Evolutionary conservation across 176 grass and related monocot species (phyloP).

Genomic region (Sorghum bicolor): DNA sequence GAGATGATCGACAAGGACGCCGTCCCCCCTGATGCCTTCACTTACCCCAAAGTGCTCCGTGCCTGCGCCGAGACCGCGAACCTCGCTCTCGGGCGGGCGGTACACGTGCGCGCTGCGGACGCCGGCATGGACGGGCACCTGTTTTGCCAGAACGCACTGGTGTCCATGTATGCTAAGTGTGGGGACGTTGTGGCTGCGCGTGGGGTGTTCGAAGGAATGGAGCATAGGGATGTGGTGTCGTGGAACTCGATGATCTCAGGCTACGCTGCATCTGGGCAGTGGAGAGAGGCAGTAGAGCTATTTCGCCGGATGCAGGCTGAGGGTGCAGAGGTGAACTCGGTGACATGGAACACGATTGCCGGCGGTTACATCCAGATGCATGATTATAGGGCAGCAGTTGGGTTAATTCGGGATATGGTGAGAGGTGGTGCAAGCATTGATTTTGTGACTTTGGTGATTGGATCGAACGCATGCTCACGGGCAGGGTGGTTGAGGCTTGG

Average conservation of each 20-base stretch:
- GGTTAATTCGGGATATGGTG: constrained; percentile 47
- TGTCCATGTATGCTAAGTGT: constrained; percentile 49
- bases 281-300: constrained; percentile 16
- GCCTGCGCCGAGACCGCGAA: constrained; percentile 46
- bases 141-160: constrained; percentile 46
- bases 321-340: constrained; percentile 30
- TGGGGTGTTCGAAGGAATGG: constrained; percentile 65
- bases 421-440: constrained; percentile 21
- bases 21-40: constrained; percentile 46
- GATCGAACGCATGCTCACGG: constrained; percentile 53
- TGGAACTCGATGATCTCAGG: constrained; percentile 48
- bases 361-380: constrained; percentile 38
- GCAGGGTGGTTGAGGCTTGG: constrained; percentile 35
- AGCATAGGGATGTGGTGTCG: constrained; percentile 31
- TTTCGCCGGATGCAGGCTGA: constrained; percentile 32
- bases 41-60: constrained; percentile 52
- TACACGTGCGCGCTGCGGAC: constrained; percentile 19
- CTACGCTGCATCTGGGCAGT: background rate
- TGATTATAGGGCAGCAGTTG: constrained; percentile 35
- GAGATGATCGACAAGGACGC: constrained; percentile 19
- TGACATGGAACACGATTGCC: constrained; percentile 56
- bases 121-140: constrained; percentile 31
- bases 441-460: constrained; percentile 58
- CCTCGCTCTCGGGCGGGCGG: constrained; percentile 29
- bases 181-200: constrained; percentile 34